Evolutionary conservation across 116 monocot species (phyloP).

Genomic region (Zostera marina): DNA sequence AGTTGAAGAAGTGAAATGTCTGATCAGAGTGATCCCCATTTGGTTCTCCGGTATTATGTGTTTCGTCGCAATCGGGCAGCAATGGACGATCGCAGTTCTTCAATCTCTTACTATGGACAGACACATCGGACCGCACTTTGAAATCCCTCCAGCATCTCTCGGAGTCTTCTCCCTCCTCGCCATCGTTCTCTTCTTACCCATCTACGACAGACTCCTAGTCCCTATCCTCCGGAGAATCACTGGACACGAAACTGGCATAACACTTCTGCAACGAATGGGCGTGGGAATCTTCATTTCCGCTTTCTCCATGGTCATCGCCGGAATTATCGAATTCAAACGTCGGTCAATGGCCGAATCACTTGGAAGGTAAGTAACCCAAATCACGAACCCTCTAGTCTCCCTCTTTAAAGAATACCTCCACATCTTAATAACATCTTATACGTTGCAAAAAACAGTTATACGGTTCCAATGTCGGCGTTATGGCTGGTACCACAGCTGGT

Average conservation of each 20-base stretch:
- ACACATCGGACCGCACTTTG: conserved; percentile 25
- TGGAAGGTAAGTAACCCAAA: conserved; percentile 6
- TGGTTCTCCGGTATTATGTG: conserved; percentile 50
- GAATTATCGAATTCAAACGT: conserved; percentile 17
- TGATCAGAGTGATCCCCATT: conserved; percentile 39
- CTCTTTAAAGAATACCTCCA: too few species aligned
- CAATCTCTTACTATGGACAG: conserved; percentile 42
- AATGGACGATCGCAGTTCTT: conserved; percentile 25
- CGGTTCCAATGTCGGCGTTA: conserved; percentile 22
- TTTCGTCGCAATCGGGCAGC: conserved; percentile 23
- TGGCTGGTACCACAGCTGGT: conserved; percentile 38
- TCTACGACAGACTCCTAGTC: conserved; percentile 59
- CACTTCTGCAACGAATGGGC: conserved; percentile 55
- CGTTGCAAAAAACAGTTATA: not conserved
- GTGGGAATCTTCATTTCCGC: conserved; percentile 28
- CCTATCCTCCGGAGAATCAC: conserved; percentile 23
- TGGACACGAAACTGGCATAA: conserved; percentile 25
- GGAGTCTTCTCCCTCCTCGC: conserved; percentile 39
- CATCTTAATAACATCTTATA: not conserved
- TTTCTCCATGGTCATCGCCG: conserved; percentile 31
- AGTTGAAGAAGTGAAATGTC: conserved; percentile 68
- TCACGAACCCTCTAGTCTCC: too few species aligned
- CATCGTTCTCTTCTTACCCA: conserved; percentile 40
- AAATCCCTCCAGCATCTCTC: conserved; percentile 55
- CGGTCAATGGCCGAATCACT: conserved; percentile 13